phyloP scores from a whole-genome alignment of 1,139 yeast genomes.

The Suhomyces anneliseae region DNA sequence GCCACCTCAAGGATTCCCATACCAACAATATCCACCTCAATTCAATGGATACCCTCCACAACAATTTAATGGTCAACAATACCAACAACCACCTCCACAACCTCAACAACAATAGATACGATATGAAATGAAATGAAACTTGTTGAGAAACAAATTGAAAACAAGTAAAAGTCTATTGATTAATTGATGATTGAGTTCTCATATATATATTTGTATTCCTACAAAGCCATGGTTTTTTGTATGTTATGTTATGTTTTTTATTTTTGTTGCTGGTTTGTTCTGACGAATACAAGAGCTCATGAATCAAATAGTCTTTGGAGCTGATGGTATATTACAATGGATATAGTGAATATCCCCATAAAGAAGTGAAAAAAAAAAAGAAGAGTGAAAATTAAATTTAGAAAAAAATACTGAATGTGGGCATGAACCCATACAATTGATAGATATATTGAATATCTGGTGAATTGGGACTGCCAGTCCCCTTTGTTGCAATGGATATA shows the following conservation, averaged over 20 bases:
- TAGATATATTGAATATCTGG: neutral
- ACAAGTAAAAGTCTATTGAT: too few relatives aligned
- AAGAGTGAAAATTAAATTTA: too few relatives aligned
- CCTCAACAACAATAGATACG: slow-evolving; percentile 4
- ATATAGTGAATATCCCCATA: too few relatives aligned
- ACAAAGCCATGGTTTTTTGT: neutral
- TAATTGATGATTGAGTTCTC: neutral
- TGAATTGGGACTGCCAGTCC: neutral
- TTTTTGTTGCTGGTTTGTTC: neutral
- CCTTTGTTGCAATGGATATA: neutral
- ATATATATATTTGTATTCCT: neutral
- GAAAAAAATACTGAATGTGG: too few relatives aligned
- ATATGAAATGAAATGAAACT: neutral
- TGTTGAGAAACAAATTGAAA: too few relatives aligned
- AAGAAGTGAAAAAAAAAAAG: neutral
- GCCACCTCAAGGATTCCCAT: slow-evolving; percentile 22
- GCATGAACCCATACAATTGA: too few relatives aligned
- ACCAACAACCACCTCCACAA: slow-evolving; percentile 12
- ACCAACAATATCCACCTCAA: slow-evolving; percentile 22
- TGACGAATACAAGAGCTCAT: neutral
- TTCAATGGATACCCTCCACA: slow-evolving; percentile 30
- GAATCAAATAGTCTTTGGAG: neutral
- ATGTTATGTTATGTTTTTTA: neutral
- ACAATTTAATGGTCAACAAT: slow-evolving; percentile 15
- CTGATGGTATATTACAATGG: neutral